Evolutionary conservation across 2,329 filamentous ascomycete genomes (phyloP), one percentile per base, ranked within the genome.

Genomic region (Tolypocladium paradoxum): DNA sequence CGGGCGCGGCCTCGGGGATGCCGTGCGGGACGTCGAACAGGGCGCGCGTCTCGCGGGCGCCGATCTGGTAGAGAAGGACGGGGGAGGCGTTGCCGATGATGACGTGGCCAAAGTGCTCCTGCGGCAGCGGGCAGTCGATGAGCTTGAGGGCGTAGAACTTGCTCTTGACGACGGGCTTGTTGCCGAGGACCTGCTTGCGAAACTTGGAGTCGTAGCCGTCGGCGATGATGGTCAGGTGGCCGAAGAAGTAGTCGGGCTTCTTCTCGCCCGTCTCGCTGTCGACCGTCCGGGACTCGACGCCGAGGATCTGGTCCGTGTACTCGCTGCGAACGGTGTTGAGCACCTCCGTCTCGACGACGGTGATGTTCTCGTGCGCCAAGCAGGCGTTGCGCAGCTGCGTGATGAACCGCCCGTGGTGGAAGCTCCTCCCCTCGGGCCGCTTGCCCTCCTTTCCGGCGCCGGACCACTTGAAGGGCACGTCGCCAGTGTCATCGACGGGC

Each of bases 341-440:
- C 22, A 87, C 93, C 60, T 91, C 92, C 14, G 90, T 93, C 74
- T 99, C 93, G 60, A 97, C 79, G 33, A 97, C 81, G 24, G 87
- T 91, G 61, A 99, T 90, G 66, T 96, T 96, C 57, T 84, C 77
- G 64, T 91, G 85, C 20, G 72, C 76, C 64, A 83, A 72, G 54
- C 90, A 93, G 29, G 88, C 85, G 61, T 79, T 78, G 55, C 93
- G 83, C 59, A 99, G 74, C 65, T 88, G 84, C 70, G 79, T 82
- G 62, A 99, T 90, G 71, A 99, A 96, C 61, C 90, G 83, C 48
- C 93, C 93, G 72, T 99, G 93, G 74, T 99, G 93, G 68, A 99
- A 99, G 48, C 81, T 81, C 57, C 87, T 77, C 38, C 93, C 93
- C 2, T 87, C 84, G 57, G 76, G 71, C 59, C 74, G 76, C 63